Evolutionary conservation across 2,329 filamentous ascomycete species (phyloP).

Genomic region (Mollisia scopiformis): DNA sequence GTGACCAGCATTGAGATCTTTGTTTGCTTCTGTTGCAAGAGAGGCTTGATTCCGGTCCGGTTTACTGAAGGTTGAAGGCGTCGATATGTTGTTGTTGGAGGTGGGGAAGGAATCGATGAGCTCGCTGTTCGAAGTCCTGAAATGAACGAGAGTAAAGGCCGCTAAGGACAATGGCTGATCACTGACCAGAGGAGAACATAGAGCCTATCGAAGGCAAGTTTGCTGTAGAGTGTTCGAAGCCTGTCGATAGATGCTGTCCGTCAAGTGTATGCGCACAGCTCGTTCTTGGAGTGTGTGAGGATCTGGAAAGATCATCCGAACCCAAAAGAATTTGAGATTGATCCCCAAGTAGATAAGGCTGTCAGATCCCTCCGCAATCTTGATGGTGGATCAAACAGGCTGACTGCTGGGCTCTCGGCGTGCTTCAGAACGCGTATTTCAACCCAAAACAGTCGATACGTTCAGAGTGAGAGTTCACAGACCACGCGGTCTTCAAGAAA

Average conservation of each 20-base stretch:
- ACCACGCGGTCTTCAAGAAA: constrained; percentile 28
- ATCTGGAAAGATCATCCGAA: constrained; percentile 20
- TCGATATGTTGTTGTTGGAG: background rate
- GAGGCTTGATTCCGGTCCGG: constrained; percentile 21
- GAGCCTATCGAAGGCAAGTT: constrained; percentile 28
- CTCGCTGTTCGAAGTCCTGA: constrained; percentile 26
- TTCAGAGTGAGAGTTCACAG: constrained; percentile 24
- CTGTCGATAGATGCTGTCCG: constrained; percentile 17
- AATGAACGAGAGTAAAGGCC: constrained; percentile 36
- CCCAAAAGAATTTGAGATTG: constrained; percentile 16
- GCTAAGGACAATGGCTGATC: constrained; percentile 30
- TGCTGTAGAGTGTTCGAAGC: constrained; percentile 19
- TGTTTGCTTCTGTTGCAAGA: constrained; percentile 25
- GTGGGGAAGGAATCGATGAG: constrained; percentile 1
- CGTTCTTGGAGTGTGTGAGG: constrained; percentile 26
- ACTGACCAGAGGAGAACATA: constrained; percentile 34
- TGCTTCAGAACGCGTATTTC: constrained; percentile 36
- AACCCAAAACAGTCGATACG: constrained; percentile 27
- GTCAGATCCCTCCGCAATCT: constrained; percentile 28
- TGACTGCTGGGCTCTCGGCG: constrained; percentile 27
- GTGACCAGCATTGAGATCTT: constrained; percentile 41
- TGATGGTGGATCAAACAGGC: constrained; percentile 27
- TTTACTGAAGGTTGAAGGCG: constrained; percentile 1
- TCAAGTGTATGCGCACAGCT: constrained; percentile 20
- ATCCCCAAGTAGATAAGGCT: constrained; percentile 33